Evolutionary conservation across 2,329 filamentous ascomycete species (phyloP).

Genomic region (Ceratocystiopsis brevicomis): DNA sequence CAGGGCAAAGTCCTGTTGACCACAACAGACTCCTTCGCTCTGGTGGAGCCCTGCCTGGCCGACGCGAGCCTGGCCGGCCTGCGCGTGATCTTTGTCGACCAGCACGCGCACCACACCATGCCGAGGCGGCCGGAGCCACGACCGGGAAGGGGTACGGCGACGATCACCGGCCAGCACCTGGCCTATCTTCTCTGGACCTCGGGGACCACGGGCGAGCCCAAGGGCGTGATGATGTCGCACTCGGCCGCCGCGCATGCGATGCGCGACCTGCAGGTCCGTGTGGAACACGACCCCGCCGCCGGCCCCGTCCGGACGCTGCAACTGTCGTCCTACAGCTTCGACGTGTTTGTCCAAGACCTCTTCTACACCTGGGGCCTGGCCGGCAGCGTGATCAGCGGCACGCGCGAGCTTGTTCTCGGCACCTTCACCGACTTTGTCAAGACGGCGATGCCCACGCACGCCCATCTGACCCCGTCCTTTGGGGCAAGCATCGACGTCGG

Average conservation of each 20-base stretch:
- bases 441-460: conserved; percentile 27
- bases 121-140: neutral
- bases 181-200: conserved; percentile 37
- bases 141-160: neutral
- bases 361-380: conserved; percentile 28
- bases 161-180: conserved; percentile 16
- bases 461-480: conserved; percentile 6
- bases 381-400: conserved; percentile 38
- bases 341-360: conserved; percentile 38
- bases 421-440: conserved; percentile 25
- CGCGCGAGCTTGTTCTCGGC: conserved; percentile 34
- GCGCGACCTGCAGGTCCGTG: conserved; percentile 15
- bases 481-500: conserved; percentile 4
- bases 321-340: conserved; percentile 20
- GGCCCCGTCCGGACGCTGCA: conserved; percentile 17
- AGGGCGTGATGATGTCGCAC: conserved; percentile 39
- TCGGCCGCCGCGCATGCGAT: conserved; percentile 18
- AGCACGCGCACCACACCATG: conserved; percentile 8
- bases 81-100: conserved; percentile 13
- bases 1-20: conserved; percentile 14
- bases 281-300: conserved; percentile 13
- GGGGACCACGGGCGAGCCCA: conserved; percentile 37
- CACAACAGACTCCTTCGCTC: conserved; percentile 7
- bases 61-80: too few relatives aligned
- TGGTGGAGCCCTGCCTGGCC: too few relatives aligned